Percentiles rank a stretch among this genome's conserved stretches.
phyloP scores from a whole-genome alignment of 176 grass and related monocot genomes.

The Puya raimondii region DNA sequence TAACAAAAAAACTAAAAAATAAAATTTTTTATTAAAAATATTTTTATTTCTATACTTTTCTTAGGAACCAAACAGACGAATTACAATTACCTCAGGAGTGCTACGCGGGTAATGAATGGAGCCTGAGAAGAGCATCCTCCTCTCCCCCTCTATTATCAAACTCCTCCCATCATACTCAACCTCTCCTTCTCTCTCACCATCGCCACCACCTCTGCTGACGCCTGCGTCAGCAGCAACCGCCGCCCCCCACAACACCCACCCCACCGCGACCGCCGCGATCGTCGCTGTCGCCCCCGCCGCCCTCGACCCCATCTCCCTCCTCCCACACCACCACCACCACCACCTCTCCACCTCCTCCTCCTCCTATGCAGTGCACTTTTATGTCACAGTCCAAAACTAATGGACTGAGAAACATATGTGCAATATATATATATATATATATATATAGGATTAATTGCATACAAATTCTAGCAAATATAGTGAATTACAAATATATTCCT shows the following conservation, averaged over 20 bases:
- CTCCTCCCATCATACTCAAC: conserved; percentile 62
- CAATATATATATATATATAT: neutral
- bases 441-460: too few relatives aligned
- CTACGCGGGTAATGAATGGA: conserved; percentile 85
- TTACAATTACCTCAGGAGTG: conserved; percentile 36
- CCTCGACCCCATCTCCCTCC: conserved; percentile 16
- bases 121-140: conserved; percentile 70
- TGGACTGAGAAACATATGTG: neutral
- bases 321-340: neutral
- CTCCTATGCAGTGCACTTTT: neutral
- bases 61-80: too few relatives aligned
- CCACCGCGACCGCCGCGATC: neutral
- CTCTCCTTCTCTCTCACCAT: conserved; percentile 5
- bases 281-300: neutral
- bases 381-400: neutral
- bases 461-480: too few relatives aligned
- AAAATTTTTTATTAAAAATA: too few relatives aligned
- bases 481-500: too few relatives aligned
- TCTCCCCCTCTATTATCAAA: conserved; percentile 45
- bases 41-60: too few relatives aligned
- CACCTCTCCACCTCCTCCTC: neutral
- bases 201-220: neutral
- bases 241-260: neutral
- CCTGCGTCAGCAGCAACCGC: too few relatives aligned
- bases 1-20: too few relatives aligned